Base-by-base conservation (phyloP, 2,329 filamentous ascomycete species). In the Rugonectria rugulosa region DNA sequence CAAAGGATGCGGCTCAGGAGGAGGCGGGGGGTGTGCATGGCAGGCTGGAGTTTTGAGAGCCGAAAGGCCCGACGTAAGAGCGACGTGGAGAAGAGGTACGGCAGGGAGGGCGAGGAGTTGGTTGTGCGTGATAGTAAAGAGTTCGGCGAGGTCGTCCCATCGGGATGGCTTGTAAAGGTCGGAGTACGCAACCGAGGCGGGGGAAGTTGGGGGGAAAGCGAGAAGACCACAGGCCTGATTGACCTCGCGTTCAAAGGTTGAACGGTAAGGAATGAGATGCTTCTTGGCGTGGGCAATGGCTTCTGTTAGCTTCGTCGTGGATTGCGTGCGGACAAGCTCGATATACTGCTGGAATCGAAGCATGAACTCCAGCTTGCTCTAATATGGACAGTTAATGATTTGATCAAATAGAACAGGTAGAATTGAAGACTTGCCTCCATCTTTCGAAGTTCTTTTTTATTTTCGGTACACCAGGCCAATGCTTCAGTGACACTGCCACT, bases 31-130 rank as follows among this genome's bases (percentile, higher is more conserved):
- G 26, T 65, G 47, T 12, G 62, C 31, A 20, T 98, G 93, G 72
- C 95, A 99, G 14, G 92, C 88, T 0, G 95, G 95, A 1, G 95
- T 98, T 75, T 99, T 99, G 63, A 99, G 87, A 1, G 95, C 93
- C 0, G 93, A 97, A 9, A 99, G 84, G 7, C 95, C 95, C 0
- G 93, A 92, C 1, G 89, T 92, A 9, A 99, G 84, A 11, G 95
- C 95, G 59, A 96, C 89, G 75, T 98, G 92, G 21, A 99, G 85
- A 15, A 97, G 84, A 0, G 95, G 93, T 17, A 88, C 86, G 2
- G 89, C 82, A 0, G 95, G 93, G 1, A 99, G 84, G 14, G 88
- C 88, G 60, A 97, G 88, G 5, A 99, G 86, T 38, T 82, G 86
- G 78, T 97, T 92, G 76, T 98, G 92, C 2, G 93, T 96, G 58